Evolutionary conservation across 1,284 basidiomycete genomes (phyloP), one percentile per base, ranked within the genome.

Genomic region (Pseudozyma tsukubaensis): DNA sequence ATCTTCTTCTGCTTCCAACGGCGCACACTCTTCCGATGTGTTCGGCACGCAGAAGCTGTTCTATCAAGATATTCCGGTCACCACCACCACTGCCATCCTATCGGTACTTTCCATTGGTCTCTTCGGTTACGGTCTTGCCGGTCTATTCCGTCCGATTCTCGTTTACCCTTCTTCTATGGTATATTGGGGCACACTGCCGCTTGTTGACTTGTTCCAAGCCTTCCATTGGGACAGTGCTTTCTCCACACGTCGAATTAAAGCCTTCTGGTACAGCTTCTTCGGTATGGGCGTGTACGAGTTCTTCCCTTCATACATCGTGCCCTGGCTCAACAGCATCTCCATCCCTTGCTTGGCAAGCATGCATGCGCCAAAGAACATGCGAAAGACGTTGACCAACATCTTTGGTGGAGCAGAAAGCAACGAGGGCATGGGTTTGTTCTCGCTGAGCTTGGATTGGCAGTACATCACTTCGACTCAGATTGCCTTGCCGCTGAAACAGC

Each of bases 101-200:
- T 88, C 89, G 0, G 90, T 89, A 0, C 89, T 91, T 81, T 90
- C 89, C 0, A 90, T 90, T 1, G 88, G 88, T 1, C 88, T 89
- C 69, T 90, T 91, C 76, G 90, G 90, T 85, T 90, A 90, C 74
- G 89, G 89, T 9, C 83, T 91, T 2, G 87, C 89, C 32, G 62
- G 69, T 0, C 21, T 78, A 4, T 50, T 76, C 13, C 50, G 76
- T 10, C 59, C 68, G 12, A 48, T 76, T 35, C 55, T 61, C 10
- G 67, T 79, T 1, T 76, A 72, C 19, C 77, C 77, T 1, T 40
- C 63, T 10, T 64, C 64, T 53, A 53, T 86, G 87, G 89, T 73
- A 16, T 85, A 70, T 62, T 82, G 77, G 79, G 50, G 43, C 21
- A 78, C 75, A 10, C 55, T 85, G 16, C 82, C 83, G 1, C 52